Evolutionary conservation across 495 filamentous ascomycete genomes (phyloP).

Genomic region (Podospora appendiculata): DNA sequence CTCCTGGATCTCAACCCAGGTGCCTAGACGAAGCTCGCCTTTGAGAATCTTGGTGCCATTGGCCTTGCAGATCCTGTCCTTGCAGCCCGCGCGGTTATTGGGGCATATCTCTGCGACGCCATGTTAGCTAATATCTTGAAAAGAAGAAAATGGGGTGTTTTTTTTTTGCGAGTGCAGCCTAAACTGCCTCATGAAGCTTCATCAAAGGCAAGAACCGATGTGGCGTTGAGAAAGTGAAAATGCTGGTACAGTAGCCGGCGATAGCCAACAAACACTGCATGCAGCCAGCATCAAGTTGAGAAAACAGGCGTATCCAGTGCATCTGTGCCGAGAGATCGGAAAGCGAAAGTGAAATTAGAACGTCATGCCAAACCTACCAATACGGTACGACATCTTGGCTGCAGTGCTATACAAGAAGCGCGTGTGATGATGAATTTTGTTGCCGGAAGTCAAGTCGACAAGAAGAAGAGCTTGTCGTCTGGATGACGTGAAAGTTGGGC

Average conservation of each 20-base stretch:
- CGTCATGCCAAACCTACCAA: slow-evolving; percentile 28
- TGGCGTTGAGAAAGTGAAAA: neutral
- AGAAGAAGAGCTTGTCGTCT: too few species aligned
- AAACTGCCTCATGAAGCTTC: too few species aligned
- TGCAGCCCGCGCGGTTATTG: slow-evolving; percentile 58
- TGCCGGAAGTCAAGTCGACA: too few species aligned
- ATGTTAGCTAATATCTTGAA: slow-evolving; percentile 7
- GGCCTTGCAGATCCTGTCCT: slow-evolving; percentile 59
- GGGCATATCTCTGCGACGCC: slow-evolving; percentile 48
- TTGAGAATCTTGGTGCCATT: slow-evolving; percentile 61
- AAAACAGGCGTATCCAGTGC: too few species aligned
- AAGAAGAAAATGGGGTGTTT: neutral
- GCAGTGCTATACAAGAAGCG: neutral
- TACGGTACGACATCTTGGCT: slow-evolving; percentile 25
- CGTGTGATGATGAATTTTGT: too few species aligned
- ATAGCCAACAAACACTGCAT: neutral
- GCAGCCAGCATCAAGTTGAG: too few species aligned
- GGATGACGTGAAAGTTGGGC: too few species aligned
- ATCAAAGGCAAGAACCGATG: too few species aligned
- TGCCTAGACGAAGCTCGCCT: slow-evolving; percentile 64
- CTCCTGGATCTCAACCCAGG: slow-evolving; percentile 49
- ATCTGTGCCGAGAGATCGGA: too few species aligned
- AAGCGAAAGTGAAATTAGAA: too few species aligned
- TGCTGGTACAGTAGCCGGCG: too few species aligned
- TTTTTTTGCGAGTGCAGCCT: neutral